Base-by-base conservation (phyloP, 192 early-diverging fungal genomes). In the Backusella psychrophila region DNA sequence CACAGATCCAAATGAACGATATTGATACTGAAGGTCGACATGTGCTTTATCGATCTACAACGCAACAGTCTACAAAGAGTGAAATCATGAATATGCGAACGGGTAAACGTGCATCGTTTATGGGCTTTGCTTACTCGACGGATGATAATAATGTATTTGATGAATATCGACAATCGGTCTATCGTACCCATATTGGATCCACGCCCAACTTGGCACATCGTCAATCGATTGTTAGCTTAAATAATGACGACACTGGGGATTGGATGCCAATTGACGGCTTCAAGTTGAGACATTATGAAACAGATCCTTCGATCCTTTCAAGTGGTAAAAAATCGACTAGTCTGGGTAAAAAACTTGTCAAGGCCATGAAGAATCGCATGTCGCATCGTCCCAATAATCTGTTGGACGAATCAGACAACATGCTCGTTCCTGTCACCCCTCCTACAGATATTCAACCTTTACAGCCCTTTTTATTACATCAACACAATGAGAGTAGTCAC, bases 101-200 rank as follows among this genome's bases (percentile, higher is more conserved):
- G 0, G 85, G 85, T 21, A 82, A 82, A 66, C 78, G 85, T 34
- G 46, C 78, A 11, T 86, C 85, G 3, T 86, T 86, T 33, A 86
- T 81, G 17, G 85, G 85, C 1, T 86, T 84, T 63, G 85, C 81
- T 19, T 86, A 75, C 66, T 83, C 82, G 15, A 78, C 83, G 12
- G 83, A 84, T 52, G 85, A 86, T 71, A 75, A 74, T 31, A 75
- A 75, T 31, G 78, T 78, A 29, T 86, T 84, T 74, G 83, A 86
- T 39, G 65, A 70, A 33, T 80, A 78, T 31, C 72, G 83, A 31
- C 59, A 68, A 67, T 84, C 85, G 0, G 78, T 86, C 34, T 86
- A 86, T 66, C 76, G 75, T 6, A 42, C 42, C 11, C 34, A 59
- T 17, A 33, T 49, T 2, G 26, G 36, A 6, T 42, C n/a, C 19